A percentile compares a stretch with the other conserved stretches of the same genome.
Evolutionary conservation across 2,329 filamentous ascomycete genomes (phyloP).

Genomic region (Dryadomyces quercus-mongolicae): DNA sequence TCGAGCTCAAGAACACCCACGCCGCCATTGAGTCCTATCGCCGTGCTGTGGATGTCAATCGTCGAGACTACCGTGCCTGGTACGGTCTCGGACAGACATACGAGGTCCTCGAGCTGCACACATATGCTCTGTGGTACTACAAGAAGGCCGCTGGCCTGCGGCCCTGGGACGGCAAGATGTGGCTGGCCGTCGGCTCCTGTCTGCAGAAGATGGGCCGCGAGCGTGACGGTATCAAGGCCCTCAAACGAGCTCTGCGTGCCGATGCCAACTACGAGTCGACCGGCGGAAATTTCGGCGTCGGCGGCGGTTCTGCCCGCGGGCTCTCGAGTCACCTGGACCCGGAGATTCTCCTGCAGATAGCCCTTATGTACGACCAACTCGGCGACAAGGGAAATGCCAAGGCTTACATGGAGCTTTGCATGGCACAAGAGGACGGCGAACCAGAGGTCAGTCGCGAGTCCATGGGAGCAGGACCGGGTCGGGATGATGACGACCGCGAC

Average conservation of each 20-base stretch:
- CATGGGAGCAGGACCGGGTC: conserved; percentile 27
- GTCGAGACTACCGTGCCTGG: conserved; percentile 95
- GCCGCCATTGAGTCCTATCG: conserved; percentile 95
- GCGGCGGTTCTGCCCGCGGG: conserved; percentile 27
- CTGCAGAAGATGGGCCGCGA: conserved; percentile 79
- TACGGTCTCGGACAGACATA: conserved; percentile 96
- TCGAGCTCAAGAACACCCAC: conserved; percentile 97
- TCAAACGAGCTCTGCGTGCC: conserved; percentile 82
- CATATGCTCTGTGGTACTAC: conserved; percentile 95
- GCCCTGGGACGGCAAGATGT: conserved; percentile 98
- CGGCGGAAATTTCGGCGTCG: conserved; percentile 40
- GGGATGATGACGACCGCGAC: conserved; percentile 23
- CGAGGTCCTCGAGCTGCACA: conserved; percentile 95
- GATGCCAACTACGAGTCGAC: conserved; percentile 67
- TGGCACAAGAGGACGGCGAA: conserved; percentile 79
- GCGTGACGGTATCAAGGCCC: conserved; percentile 84
- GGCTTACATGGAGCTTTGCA: conserved; percentile 89
- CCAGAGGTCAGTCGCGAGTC: conserved; percentile 27
- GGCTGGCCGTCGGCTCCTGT: conserved; percentile 89
- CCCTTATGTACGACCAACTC: conserved; percentile 73
- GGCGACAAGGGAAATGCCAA: conserved; percentile 69
- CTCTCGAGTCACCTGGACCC: conserved; percentile 62
- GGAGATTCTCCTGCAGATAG: conserved; percentile 82
- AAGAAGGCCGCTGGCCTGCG: conserved; percentile 85
- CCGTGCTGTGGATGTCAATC: conserved; percentile 87